Base-by-base conservation (phyloP, 2,329 filamentous ascomycete species). In the Myriosclerotinia scirpicola region DNA sequence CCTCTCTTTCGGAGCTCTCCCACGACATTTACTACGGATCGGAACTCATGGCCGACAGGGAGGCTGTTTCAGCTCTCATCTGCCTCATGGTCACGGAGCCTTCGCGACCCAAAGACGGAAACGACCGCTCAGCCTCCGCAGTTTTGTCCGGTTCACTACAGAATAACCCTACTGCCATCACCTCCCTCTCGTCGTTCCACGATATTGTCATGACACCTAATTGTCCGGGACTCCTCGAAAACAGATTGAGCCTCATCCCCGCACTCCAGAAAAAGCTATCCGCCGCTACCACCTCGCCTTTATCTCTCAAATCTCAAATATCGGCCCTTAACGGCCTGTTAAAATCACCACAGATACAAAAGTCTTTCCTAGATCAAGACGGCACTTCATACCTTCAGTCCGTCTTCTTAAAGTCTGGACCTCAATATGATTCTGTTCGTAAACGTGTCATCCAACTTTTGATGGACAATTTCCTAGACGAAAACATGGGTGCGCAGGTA, bases 11-110 rank as follows among this genome's bases (percentile, higher is more conserved):
- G 68, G 87, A 90, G 8, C 78, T 89, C 38, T 84, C 87, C 0
- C 87, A 90, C 75, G 88, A 90, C 76, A 85, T 90, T 69, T 90
- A 89, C 78, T 90, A 89, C 75, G 88, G 88, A 12, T 79, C 87
- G 22, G 85, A 88, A 75, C 82, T 90, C 67, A 80, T 83, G 30
- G 83, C 86, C 74, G 83, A 88, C 70, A 73, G 79, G 3, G 81
- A 82, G 2, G 82, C 83, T 1, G 71, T 88, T 63, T 81, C 80
- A 69, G 77, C 81, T n/a, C 80, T 90, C 2, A 77, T 89, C 67
- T 87, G 86, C 73, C 78, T 87, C 48, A 82, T 87, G 26, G 64
- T 74, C 17, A 71, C 71, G 36, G 69, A 68, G 9, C 72, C 70
- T 36, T 69, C 65, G n/a, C 54, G 71, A 54, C 66, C 69, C 12